Conservation (phyloP, 257 asterid genomes). For the Gentiana dahurica region DNA sequence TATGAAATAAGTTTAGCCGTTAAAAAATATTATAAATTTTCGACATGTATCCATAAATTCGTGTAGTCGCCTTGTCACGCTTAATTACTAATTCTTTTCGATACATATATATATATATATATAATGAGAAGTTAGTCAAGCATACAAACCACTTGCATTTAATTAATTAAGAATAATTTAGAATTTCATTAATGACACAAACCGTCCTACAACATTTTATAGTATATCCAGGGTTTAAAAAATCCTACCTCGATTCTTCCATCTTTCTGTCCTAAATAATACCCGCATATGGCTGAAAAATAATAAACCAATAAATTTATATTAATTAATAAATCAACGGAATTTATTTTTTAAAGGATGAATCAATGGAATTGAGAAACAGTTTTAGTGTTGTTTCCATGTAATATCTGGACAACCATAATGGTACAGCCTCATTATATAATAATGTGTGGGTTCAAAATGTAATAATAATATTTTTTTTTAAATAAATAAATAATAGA, state of each 20-base stretch:
- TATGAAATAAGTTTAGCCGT: too few species aligned
- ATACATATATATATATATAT: too few species aligned
- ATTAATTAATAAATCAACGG: too few species aligned
- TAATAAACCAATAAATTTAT: neutral
- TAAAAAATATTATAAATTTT: too few species aligned
- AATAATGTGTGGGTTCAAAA: slow-evolving; percentile 2
- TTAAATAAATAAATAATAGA: neutral
- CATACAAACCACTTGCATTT: too few species aligned
- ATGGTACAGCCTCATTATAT: neutral
- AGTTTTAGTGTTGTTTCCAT: slow-evolving; percentile 5
- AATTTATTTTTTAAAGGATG: neutral
- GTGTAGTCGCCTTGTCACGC: too few species aligned
- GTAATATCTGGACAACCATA: slow-evolving; percentile 2
- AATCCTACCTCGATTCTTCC: neutral
- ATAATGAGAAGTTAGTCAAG: too few species aligned
- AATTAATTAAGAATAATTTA: too few species aligned
- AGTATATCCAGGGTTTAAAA: neutral
- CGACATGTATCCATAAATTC: too few species aligned
- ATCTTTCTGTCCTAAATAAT: too few species aligned
- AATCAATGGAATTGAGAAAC: neutral
- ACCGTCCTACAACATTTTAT: neutral
- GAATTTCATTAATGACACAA: neutral
- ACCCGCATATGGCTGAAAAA: too few species aligned
- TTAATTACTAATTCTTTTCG: too few species aligned
- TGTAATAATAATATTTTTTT: neutral